phyloP scores from a whole-genome alignment of 2,329 filamentous ascomycete species.

The Ophiostoma novo-ulmi region DNA sequence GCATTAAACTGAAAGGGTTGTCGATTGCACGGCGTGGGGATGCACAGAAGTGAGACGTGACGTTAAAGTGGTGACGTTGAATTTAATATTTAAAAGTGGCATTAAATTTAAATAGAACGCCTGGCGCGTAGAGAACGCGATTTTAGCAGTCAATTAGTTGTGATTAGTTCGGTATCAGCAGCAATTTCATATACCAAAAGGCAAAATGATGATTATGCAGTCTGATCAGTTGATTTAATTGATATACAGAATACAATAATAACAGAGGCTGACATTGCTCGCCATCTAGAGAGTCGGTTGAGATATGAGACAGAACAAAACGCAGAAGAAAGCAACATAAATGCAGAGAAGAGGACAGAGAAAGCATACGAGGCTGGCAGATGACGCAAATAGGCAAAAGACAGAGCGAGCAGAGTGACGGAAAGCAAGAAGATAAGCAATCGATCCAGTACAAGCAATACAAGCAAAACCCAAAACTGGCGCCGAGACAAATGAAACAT shows the following conservation, averaged over 20 bases:
- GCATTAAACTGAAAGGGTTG: neutral
- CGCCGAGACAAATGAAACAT: constrained; percentile 8
- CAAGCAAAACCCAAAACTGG: neutral
- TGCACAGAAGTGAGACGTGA: neutral
- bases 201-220: too few relatives aligned
- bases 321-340: neutral
- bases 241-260: neutral
- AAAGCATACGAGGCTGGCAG: neutral
- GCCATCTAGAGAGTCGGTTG: too few relatives aligned
- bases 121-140: constrained; percentile 10
- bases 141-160: neutral
- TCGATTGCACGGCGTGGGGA: neutral
- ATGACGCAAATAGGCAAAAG: neutral
- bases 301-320: neutral
- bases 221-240: neutral
- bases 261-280: neutral
- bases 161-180: neutral
- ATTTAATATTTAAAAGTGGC: neutral
- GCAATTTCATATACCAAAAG: neutral
- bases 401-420: neutral
- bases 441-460: neutral
- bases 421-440: neutral
- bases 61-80: constrained; percentile 10
- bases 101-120: constrained; percentile 9
- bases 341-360: neutral